Evolutionary conservation across 148 eudicot genomes (phyloP).

Genomic region (Diospyros lotus): DNA sequence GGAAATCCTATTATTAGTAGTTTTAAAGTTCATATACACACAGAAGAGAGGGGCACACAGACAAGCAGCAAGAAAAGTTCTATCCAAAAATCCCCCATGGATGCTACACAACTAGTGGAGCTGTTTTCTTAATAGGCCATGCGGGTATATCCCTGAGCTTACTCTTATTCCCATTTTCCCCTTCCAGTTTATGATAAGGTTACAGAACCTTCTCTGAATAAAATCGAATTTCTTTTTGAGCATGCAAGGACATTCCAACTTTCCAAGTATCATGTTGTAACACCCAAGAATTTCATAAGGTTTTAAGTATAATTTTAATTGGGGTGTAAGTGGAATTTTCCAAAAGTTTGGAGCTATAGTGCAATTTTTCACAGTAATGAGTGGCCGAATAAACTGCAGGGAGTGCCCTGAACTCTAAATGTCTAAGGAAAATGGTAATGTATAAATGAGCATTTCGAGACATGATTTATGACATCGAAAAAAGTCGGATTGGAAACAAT

Average conservation of each 20-base stretch:
- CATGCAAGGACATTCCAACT: not conserved
- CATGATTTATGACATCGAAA: too few species aligned
- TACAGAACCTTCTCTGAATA: not conserved
- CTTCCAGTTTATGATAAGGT: not conserved
- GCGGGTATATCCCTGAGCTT: conserved; percentile 1
- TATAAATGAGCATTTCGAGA: too few species aligned
- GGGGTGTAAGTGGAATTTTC: too few species aligned
- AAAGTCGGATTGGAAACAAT: too few species aligned
- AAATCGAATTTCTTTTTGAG: not conserved
- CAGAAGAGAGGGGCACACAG: not conserved
- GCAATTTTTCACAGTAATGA: too few species aligned
- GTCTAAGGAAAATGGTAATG: too few species aligned
- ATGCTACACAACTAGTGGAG: not conserved
- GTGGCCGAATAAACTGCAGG: too few species aligned
- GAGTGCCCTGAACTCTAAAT: too few species aligned
- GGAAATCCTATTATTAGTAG: not conserved
- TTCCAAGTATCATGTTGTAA: not conserved
- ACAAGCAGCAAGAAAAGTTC: not conserved
- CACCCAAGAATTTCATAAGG: too few species aligned
- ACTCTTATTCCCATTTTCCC: not conserved
- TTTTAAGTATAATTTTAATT: too few species aligned
- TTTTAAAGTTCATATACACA: not conserved
- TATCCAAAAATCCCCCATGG: not conserved
- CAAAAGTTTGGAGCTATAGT: too few species aligned
- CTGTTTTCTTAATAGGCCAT: not conserved